Conservation (phyloP, 306 rosid genomes). For the Purshia tridentata region DNA sequence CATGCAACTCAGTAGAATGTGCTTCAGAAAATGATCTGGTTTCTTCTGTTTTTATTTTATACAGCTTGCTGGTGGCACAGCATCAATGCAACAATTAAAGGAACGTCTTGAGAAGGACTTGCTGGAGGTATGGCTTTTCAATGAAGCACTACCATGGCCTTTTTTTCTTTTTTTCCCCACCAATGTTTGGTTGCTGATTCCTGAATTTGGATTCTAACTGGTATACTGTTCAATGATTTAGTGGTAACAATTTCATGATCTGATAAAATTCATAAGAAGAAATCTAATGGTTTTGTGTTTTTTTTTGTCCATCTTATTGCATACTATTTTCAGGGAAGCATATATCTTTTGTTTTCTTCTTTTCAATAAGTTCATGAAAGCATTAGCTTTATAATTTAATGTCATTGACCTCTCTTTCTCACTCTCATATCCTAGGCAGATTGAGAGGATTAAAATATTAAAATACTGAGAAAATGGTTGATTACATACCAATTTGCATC, state of each 20-base stretch:
- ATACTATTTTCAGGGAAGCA: background rate
- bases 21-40: constrained; percentile 19
- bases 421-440: background rate
- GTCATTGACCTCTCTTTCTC: background rate
- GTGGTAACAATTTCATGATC: background rate
- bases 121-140: constrained; percentile 62
- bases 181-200: constrained; percentile 3
- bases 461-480: background rate
- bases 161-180: constrained; percentile 3
- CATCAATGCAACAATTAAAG: constrained; percentile 98
- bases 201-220: background rate
- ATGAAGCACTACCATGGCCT: background rate
- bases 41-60: constrained; percentile 21
- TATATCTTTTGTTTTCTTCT: background rate
- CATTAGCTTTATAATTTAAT: too few species aligned
- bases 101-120: constrained; percentile 97
- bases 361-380: background rate
- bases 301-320: too few species aligned
- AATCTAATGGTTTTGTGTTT: too few species aligned
- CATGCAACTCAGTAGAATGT: background rate
- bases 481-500: background rate
- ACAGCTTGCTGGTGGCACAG: constrained; percentile 98
- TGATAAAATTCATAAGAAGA: too few species aligned
- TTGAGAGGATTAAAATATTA: too few species aligned
- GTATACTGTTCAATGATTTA: too few species aligned